Evolutionary conservation across 75 land plant species (phyloP).

Genomic region (Sequoiadendron giganteum): DNA sequence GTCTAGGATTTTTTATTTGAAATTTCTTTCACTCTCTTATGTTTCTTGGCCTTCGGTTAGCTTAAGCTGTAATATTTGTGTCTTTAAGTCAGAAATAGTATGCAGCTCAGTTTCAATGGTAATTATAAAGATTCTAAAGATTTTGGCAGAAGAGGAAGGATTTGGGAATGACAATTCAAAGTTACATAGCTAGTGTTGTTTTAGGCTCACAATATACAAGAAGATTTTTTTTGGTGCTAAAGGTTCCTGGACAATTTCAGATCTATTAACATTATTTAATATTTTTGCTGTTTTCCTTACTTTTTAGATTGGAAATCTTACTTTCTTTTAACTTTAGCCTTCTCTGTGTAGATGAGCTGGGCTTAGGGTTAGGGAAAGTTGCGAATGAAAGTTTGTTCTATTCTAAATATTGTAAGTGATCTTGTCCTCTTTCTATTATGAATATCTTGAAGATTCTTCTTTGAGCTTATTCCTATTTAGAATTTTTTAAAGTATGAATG

Average conservation of each 20-base stretch:
- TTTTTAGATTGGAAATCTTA: not conserved
- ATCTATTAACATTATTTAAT: not conserved
- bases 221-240: not conserved
- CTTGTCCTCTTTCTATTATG: not conserved
- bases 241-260: not conserved
- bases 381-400: not conserved
- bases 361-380: not conserved
- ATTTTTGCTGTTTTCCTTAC: not conserved
- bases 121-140: not conserved
- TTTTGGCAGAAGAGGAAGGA: not conserved
- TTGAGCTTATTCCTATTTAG: not conserved
- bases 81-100: not conserved
- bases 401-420: conserved; percentile 3
- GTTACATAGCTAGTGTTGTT: too few relatives aligned
- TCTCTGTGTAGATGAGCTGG: not conserved
- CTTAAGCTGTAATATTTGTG: too few relatives aligned
- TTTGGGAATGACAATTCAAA: not conserved
- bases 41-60: too few relatives aligned
- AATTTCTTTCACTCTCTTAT: not conserved
- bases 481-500: not conserved
- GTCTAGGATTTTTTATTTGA: not conserved
- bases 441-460: not conserved
- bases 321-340: not conserved
- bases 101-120: not conserved
- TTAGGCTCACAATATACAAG: not conserved